Evolutionary conservation across 441 rosid genomes (phyloP).

Genomic region (Populus hybrid): DNA sequence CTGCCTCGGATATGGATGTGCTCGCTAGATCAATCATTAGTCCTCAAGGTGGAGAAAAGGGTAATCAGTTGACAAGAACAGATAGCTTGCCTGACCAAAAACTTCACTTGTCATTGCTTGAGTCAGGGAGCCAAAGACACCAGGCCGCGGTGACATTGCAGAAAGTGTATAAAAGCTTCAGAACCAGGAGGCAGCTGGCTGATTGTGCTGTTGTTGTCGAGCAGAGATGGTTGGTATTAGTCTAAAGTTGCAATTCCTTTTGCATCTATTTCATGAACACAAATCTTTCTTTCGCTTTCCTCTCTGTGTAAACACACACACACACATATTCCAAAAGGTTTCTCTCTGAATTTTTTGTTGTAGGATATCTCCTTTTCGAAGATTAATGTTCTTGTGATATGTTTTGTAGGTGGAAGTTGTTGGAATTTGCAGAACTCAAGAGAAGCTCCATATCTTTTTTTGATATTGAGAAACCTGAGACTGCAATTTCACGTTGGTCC

Average conservation of each 20-base stretch:
- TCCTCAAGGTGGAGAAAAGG: slow-evolving; percentile 18
- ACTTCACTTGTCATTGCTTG: slow-evolving; percentile 10
- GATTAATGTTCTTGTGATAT: background rate
- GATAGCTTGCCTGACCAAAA: slow-evolving; percentile 23
- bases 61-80: slow-evolving; percentile 9
- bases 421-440: slow-evolving; percentile 94
- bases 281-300: background rate
- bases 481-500: slow-evolving; percentile 89
- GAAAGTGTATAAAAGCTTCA: slow-evolving; percentile 88
- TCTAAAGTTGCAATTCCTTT: background rate
- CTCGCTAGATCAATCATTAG: slow-evolving; percentile 16
- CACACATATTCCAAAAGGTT: background rate
- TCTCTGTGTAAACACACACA: too few species aligned
- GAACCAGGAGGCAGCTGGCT: slow-evolving; percentile 85
- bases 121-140: slow-evolving; percentile 17
- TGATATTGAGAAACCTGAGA: slow-evolving; percentile 80
- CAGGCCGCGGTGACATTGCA: slow-evolving; percentile 77
- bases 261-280: background rate
- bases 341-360: background rate
- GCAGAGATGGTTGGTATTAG: slow-evolving; percentile 69
- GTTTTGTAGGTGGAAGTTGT: slow-evolving; percentile 76
- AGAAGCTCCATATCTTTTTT: slow-evolving; percentile 92
- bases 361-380: background rate
- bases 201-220: slow-evolving; percentile 91
- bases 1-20: slow-evolving; percentile 23